Evolutionary conservation across 768 basidiomycete species (phyloP).

Genomic region (Suillus fuscotomentosus): DNA sequence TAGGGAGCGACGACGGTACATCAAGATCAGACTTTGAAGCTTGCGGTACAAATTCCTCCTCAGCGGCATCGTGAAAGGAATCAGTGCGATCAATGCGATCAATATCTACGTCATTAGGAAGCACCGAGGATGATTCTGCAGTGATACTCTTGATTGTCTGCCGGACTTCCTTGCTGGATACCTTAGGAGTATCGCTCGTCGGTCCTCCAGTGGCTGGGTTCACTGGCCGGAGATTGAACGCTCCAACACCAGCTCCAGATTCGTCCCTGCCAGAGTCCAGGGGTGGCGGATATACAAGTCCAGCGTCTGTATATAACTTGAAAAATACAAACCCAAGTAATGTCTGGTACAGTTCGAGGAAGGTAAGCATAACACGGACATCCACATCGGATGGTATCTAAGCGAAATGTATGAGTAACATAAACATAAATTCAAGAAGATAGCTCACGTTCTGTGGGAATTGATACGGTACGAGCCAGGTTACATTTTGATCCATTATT

Average conservation of each 20-base stretch:
- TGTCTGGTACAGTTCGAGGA: conserved; percentile 97
- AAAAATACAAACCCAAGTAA: conserved; percentile 94
- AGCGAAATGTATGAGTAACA: conserved; percentile 10
- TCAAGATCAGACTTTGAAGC: conserved; percentile 51
- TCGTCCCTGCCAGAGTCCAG: conserved; percentile 83
- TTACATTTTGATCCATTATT: conserved; percentile 87
- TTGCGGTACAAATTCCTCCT: conserved; percentile 70
- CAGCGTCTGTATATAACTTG: conserved; percentile 95
- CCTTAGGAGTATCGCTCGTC: conserved; percentile 26
- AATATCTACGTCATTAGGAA: conserved; percentile 39
- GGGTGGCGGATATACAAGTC: conserved; percentile 93
- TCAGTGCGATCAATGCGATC: conserved; percentile 33
- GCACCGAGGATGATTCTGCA: conserved; percentile 16
- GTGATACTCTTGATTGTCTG: conserved; percentile 48
- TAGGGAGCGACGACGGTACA: conserved; percentile 53
- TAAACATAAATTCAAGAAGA: conserved; percentile 3
- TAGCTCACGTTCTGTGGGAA: conserved; percentile 87
- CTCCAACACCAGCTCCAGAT: conserved; percentile 82
- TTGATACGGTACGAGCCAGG: conserved; percentile 96
- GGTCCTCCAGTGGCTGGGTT: conserved; percentile 23
- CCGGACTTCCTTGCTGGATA: conserved; percentile 56
- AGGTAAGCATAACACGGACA: conserved; percentile 96
- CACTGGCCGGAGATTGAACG: conserved; percentile 71
- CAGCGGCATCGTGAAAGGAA: conserved; percentile 27
- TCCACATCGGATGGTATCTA: conserved; percentile 96